Conservation (phyloP, 352 stramenopile genomes). For the Phytophthora syringae region DNA sequence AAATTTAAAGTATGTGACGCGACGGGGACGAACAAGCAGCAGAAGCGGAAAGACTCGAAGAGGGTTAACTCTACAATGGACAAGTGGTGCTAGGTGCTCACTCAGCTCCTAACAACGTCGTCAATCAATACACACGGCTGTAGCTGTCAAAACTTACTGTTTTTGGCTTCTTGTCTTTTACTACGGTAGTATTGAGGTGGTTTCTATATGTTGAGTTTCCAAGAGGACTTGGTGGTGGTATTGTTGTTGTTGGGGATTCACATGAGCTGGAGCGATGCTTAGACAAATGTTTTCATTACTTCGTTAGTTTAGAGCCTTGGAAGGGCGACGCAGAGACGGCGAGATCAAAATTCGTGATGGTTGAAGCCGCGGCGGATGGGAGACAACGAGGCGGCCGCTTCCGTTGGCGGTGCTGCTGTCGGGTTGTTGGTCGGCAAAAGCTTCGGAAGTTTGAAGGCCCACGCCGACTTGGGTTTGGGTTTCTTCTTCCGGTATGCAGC, state of each 20-base stretch:
- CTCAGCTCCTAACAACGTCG: too few species aligned
- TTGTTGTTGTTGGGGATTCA: neutral
- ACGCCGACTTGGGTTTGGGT: constrained; percentile 48
- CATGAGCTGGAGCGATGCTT: neutral
- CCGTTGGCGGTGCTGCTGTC: constrained; percentile 20
- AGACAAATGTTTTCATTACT: constrained; percentile 34
- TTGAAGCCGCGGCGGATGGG: constrained; percentile 53
- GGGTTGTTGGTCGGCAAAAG: constrained; percentile 37
- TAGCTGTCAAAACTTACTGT: too few species aligned
- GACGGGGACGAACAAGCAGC: constrained; percentile 13
- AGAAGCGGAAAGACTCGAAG: constrained; percentile 1
- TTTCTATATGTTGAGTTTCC: too few species aligned
- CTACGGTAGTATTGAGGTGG: too few species aligned
- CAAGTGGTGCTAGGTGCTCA: too few species aligned
- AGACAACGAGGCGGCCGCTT: constrained; percentile 38
- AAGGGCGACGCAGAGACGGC: constrained; percentile 13
- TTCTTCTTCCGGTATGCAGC: constrained; percentile 43
- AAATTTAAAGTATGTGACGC: too few species aligned
- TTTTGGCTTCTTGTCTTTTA: constrained; percentile 10
- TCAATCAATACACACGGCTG: too few species aligned
- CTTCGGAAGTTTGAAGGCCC: constrained; percentile 52
- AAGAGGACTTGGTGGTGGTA: neutral
- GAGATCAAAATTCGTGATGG: constrained; percentile 63
- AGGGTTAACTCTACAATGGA: neutral
- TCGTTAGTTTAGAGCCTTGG: constrained; percentile 34